A percentile compares a stretch with the other conserved stretches of the same genome.
Evolutionary conservation across 139 green algal species (phyloP).

Genomic region (Chlamydomonas applanata): DNA sequence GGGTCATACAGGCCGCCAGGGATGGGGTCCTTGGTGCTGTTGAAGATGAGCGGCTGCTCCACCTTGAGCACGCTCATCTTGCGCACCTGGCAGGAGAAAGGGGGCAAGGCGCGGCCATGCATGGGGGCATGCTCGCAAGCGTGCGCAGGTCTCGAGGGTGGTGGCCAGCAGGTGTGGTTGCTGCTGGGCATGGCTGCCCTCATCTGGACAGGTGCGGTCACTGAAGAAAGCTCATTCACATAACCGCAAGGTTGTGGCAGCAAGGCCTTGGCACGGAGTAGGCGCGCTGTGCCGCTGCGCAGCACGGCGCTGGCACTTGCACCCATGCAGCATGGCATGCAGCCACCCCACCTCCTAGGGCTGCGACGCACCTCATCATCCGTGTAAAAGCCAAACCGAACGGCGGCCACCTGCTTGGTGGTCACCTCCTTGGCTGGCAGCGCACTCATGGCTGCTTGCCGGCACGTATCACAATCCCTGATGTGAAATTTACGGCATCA

Average conservation of each 20-base stretch:
- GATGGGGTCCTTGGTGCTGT: slow-evolving; percentile 78
- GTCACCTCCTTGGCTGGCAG: slow-evolving; percentile 69
- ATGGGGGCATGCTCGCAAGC: neutral
- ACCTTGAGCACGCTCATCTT: slow-evolving; percentile 88
- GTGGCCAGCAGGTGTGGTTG: too few species aligned
- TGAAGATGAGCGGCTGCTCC: slow-evolving; percentile 76
- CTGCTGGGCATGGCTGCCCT: neutral
- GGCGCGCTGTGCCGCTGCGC: too few species aligned
- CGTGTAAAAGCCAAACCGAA: slow-evolving; percentile 89
- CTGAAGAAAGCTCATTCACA: too few species aligned
- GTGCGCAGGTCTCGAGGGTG: too few species aligned
- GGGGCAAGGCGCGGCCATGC: slow-evolving; percentile 16
- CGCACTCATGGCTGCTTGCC: slow-evolving; percentile 30
- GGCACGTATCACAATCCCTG: neutral
- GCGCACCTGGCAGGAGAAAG: slow-evolving; percentile 65
- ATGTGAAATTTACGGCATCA: too few species aligned
- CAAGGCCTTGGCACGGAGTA: too few species aligned
- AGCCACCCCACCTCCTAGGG: too few species aligned
- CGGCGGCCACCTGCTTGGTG: slow-evolving; percentile 62
- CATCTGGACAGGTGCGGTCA: neutral
- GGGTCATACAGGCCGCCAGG: slow-evolving; percentile 88
- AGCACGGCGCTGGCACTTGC: too few species aligned
- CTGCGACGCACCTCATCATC: slow-evolving; percentile 78
- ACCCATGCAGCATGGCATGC: neutral
- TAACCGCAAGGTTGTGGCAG: too few species aligned